Percentiles rank a stretch among this genome's conserved stretches.
These are phyloP conservation scores for Euphrasia confusa DNA, from an alignment of 257 asterid genomes.

Conservation along the genomic window DNA sequence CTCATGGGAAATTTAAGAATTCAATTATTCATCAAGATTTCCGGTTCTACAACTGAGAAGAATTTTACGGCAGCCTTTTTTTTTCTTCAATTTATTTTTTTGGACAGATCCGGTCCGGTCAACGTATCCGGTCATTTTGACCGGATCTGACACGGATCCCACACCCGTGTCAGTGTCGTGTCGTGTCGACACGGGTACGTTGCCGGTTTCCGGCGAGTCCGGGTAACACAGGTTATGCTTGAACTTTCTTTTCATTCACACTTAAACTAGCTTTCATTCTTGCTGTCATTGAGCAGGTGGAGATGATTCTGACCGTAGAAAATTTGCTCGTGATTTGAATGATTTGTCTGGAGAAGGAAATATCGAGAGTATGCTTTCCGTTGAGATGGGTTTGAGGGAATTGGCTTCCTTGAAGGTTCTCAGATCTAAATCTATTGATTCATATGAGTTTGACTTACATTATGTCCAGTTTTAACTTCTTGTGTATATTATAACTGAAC, in stretches of 20 bases:
- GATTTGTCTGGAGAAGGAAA: conserved; percentile 97
- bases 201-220: too few relatives aligned
- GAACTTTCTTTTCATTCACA: conserved; percentile 16
- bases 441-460: conserved; percentile 13
- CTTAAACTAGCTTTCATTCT: conserved; percentile 26
- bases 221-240: too few relatives aligned
- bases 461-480: conserved; percentile 11
- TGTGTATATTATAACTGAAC: conserved; percentile 16
- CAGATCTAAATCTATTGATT: conserved; percentile 12
- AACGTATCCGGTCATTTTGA: too few relatives aligned
- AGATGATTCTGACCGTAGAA: conserved; percentile 43
- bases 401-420: conserved; percentile 90
- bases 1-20: too few relatives aligned
- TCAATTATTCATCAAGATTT: too few relatives aligned
- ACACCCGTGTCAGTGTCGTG: too few relatives aligned
- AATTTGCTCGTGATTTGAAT: conserved; percentile 60
- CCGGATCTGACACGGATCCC: too few relatives aligned
- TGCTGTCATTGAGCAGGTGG: conserved; percentile 42
- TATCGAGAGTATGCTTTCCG: conserved; percentile 97
- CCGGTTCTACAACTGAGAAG: too few relatives aligned
- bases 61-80: too few relatives aligned
- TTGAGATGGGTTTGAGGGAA: conserved; percentile 98
- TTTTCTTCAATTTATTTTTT: too few relatives aligned
- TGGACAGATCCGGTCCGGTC: too few relatives aligned
- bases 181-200: too few relatives aligned